Conservation (phyloP, 225 moss, liverwort and hornwort species). For the Marchantia polymorpha region DNA sequence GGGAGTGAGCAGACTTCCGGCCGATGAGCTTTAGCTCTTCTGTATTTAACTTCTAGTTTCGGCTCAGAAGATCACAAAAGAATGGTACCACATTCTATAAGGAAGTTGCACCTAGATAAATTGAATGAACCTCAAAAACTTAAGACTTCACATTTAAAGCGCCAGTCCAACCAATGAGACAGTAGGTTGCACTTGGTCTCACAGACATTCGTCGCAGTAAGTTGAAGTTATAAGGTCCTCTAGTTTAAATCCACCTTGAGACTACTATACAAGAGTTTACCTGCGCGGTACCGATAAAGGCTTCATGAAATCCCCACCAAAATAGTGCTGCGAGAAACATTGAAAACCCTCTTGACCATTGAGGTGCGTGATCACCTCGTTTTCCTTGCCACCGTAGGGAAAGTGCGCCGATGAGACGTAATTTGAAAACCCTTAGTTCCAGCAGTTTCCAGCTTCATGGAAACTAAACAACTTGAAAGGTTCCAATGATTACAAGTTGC, state of each 20-base stretch:
- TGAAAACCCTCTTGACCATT: not conserved
- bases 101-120: not conserved
- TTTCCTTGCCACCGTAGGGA: not conserved
- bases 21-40: not conserved
- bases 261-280: not conserved
- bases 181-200: not conserved
- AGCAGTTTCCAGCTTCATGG: not conserved
- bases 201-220: not conserved
- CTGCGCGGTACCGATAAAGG: not conserved
- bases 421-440: not conserved
- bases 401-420: not conserved
- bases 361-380: not conserved
- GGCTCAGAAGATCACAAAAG: not conserved
- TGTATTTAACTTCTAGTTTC: not conserved
- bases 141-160: not conserved
- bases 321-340: not conserved
- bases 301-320: not conserved
- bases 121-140: not conserved
- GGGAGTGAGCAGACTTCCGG: no score
- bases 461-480: no score
- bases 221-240: not conserved
- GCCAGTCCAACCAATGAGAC: not conserved
- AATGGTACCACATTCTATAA: not conserved
- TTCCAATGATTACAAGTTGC: no score
- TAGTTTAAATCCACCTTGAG: not conserved